Evolutionary conservation across 164 flowering plant genomes (phyloP).

Genomic region (Stephania cephalantha): DNA sequence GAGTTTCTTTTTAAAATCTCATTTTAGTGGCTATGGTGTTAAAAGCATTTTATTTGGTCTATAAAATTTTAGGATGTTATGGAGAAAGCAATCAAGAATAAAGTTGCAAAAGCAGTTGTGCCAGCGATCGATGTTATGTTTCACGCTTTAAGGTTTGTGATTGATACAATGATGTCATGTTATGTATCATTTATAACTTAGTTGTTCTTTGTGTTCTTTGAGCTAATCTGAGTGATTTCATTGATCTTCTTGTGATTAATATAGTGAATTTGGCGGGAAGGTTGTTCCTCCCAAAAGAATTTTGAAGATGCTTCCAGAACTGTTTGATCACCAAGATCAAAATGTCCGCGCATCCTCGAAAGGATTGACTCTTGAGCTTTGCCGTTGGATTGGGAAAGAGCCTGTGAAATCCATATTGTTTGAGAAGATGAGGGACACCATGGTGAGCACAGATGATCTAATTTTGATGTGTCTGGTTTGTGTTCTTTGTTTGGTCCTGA

Average conservation of each 20-base stretch:
- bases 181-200: neutral
- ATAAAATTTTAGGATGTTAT: slow-evolving; percentile 64
- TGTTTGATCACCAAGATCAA: slow-evolving; percentile 98
- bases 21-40: neutral
- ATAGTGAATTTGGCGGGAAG: slow-evolving; percentile 94
- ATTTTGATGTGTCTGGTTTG: neutral
- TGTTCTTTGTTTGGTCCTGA: neutral
- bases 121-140: slow-evolving; percentile 99
- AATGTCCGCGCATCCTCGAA: slow-evolving; percentile 98
- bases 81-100: slow-evolving; percentile 97
- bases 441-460: slow-evolving; percentile 43
- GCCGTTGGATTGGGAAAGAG: slow-evolving; percentile 99
- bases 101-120: slow-evolving; percentile 99
- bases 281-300: slow-evolving; percentile 92
- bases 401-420: slow-evolving; percentile 87
- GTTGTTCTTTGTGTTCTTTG: neutral
- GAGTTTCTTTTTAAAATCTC: neutral
- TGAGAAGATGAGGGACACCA: slow-evolving; percentile 98
- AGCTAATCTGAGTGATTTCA: slow-evolving; percentile 4
- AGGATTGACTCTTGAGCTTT: slow-evolving; percentile 95
- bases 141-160: slow-evolving; percentile 83
- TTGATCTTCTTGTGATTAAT: slow-evolving; percentile 5
- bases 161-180: neutral
- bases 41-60: neutral
- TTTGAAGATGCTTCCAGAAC: slow-evolving; percentile 96